These are phyloP conservation scores for Puccinia coronata DNA, from an alignment of 1,284 basidiomycete species.

Conservation along the genomic window DNA sequence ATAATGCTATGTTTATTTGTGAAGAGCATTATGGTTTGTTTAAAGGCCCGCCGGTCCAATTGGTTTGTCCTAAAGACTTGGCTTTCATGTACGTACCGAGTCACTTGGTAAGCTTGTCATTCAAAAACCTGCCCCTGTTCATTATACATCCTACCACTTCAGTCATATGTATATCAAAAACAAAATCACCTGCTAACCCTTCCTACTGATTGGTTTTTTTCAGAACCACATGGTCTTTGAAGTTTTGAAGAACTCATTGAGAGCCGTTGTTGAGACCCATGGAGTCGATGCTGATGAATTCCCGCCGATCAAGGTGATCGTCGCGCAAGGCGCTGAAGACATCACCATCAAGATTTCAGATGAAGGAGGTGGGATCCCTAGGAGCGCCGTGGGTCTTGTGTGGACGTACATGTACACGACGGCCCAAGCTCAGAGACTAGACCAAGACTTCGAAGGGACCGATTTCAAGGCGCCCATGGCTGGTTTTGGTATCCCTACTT, in stretches of 20 bases:
- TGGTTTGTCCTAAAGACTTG: constrained; percentile 86
- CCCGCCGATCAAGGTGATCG: constrained; percentile 95
- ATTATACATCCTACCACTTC: background rate
- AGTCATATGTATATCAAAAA: background rate
- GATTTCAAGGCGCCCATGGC: constrained; percentile 99
- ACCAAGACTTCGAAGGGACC: constrained; percentile 80
- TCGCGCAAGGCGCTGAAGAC: constrained; percentile 84
- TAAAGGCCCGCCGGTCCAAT: constrained; percentile 92
- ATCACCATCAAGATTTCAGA: constrained; percentile 98
- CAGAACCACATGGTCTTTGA: constrained; percentile 91
- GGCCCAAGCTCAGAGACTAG: constrained; percentile 83
- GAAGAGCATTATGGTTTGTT: constrained; percentile 96
- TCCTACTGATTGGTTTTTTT: background rate
- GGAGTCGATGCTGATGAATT: constrained; percentile 75
- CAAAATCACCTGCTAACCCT: background rate
- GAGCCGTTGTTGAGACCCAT: constrained; percentile 92
- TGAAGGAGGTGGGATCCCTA: constrained; percentile 92
- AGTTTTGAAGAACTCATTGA: constrained; percentile 95
- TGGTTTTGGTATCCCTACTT: constrained; percentile 69
- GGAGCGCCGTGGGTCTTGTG: constrained; percentile 88
- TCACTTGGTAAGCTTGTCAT: constrained; percentile 63
- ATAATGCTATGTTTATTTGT: constrained; percentile 96
- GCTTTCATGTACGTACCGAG: constrained; percentile 95
- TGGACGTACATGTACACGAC: constrained; percentile 99
- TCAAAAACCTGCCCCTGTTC: constrained; percentile 61